phyloP scores from a whole-genome alignment of 2,329 filamentous ascomycete genomes.

The Ophiostoma sp. region DNA sequence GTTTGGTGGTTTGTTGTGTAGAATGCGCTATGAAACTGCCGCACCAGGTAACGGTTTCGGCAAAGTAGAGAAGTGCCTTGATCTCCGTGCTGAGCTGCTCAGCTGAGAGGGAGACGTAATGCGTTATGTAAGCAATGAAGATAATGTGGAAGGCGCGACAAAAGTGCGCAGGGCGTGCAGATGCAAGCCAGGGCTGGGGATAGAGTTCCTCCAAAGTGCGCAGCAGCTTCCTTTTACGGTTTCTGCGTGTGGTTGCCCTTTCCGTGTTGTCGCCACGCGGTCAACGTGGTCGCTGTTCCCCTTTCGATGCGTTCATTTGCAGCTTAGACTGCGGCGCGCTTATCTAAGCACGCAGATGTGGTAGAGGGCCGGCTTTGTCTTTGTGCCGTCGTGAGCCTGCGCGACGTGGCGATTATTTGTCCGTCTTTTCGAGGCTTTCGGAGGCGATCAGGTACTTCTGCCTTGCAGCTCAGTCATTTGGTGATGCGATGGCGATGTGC shows the following conservation, averaged over 20 bases:
- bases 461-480: not conserved
- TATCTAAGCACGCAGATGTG: not conserved
- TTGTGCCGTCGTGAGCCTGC: not conserved
- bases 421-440: not conserved
- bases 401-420: not conserved
- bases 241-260: not conserved
- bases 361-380: not conserved
- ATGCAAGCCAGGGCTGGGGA: not conserved
- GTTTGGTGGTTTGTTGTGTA: not conserved
- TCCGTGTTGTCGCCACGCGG: not conserved
- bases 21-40: not conserved
- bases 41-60: not conserved
- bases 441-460: not conserved
- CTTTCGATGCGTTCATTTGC: slow-evolving; percentile 5
- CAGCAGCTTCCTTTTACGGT: not conserved
- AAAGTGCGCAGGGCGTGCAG: not conserved
- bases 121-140: not conserved
- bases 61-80: not conserved
- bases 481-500: not conserved
- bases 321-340: not conserved
- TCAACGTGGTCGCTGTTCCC: not conserved
- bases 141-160: not conserved
- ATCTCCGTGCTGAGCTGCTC: not conserved
- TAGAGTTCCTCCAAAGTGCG: not conserved
- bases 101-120: not conserved